These are phyloP conservation scores for Saccharomyces hybrid DNA, from an alignment of 1,139 yeast species.

Conservation along the genomic window DNA sequence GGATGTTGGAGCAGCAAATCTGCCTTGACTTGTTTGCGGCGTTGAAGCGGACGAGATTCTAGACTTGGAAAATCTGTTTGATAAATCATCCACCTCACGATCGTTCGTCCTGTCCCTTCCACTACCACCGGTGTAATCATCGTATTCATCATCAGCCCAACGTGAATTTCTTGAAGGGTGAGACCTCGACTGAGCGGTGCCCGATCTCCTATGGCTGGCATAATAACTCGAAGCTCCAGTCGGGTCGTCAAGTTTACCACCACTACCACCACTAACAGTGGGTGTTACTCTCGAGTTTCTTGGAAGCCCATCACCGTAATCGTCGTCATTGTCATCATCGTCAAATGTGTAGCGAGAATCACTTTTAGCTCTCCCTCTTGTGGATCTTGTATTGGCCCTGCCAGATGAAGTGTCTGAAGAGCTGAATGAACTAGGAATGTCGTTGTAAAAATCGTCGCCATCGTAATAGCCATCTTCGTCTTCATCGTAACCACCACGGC, in stretches of 20 bases:
- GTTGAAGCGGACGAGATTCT: constrained; percentile 26
- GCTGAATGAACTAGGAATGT: constrained; percentile 31
- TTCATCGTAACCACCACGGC: constrained; percentile 56
- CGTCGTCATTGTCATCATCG: constrained; percentile 9
- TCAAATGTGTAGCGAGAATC: constrained; percentile 32
- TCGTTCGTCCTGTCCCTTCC: constrained; percentile 12
- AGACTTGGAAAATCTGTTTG: constrained; percentile 31
- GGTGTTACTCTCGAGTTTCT: constrained; percentile 3
- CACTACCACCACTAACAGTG: constrained; percentile 10
- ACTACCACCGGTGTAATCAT: constrained; percentile 8
- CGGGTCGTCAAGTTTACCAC: constrained; percentile 18
- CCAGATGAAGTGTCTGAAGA: constrained; percentile 20
- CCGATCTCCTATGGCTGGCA: constrained; percentile 19
- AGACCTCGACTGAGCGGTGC: constrained; percentile 6
- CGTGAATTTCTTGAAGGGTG: constrained; percentile 34
- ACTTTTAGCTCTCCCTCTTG: constrained; percentile 26
- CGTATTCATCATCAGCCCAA: constrained; percentile 81
- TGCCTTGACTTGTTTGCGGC: constrained; percentile 13
- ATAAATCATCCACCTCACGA: constrained; percentile 32
- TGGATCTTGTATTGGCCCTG: constrained; percentile 26
- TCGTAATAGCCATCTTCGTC: constrained; percentile 30
- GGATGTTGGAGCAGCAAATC: constrained; percentile 37
- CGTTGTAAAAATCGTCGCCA: constrained; percentile 30
- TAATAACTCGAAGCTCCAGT: constrained; percentile 36
- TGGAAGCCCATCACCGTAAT: constrained; percentile 6